Conservation (phyloP, 495 filamentous ascomycete species). For the Neohortaea acidophila region DNA sequence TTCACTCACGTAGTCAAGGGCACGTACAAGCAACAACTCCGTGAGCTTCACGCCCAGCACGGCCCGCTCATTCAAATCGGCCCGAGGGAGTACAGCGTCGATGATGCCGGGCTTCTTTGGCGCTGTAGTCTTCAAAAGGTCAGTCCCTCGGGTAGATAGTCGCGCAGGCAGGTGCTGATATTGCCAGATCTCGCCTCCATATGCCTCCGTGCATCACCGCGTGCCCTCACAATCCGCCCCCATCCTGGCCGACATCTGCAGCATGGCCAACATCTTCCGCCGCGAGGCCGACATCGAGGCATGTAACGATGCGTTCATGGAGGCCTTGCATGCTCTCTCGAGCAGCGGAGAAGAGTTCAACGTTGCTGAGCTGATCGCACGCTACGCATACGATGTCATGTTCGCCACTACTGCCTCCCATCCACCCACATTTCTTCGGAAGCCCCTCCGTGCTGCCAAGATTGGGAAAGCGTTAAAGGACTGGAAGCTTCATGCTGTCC, state of each 20-base stretch:
- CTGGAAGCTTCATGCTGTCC: constrained; percentile 5
- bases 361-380: neutral
- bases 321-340: neutral
- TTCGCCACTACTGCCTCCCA: constrained; percentile 4
- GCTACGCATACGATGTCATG: constrained; percentile 4
- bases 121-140: constrained; percentile 1
- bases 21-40: neutral
- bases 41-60: neutral
- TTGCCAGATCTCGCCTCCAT: neutral
- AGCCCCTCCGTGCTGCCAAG: neutral
- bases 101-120: constrained; percentile 1
- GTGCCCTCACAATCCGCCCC: neutral
- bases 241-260: neutral
- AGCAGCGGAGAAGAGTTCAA: neutral
- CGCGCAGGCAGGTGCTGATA: neutral
- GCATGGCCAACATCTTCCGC: constrained; percentile 4
- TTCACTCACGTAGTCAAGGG: neutral
- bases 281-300: constrained; percentile 1
- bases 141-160: neutral
- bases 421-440: neutral
- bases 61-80: constrained; percentile 3
- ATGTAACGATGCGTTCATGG: neutral
- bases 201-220: neutral
- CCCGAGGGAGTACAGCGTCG: constrained; percentile 4
- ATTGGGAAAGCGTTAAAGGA: neutral